A percentile compares a stretch with the other conserved stretches of the same genome.
Conservation (phyloP, 345 rosid genomes). For the Alliaria petiolata region DNA sequence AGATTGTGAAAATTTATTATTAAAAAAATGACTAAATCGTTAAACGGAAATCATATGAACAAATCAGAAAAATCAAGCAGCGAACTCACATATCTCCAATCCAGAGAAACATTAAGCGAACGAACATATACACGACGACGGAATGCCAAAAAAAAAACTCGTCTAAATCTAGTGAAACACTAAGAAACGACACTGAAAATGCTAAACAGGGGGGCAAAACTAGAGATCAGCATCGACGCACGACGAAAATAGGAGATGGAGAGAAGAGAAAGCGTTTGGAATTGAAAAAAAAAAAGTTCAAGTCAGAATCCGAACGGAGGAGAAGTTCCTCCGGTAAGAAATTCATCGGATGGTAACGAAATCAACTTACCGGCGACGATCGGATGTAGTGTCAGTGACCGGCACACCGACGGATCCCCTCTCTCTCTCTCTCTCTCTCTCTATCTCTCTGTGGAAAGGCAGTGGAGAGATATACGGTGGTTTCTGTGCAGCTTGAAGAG, state of each 20-base stretch:
- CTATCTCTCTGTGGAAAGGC: slow-evolving; percentile 7
- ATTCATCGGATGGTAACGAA: slow-evolving; percentile 6
- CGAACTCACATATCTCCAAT: background rate
- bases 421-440: too few species aligned
- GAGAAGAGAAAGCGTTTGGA: background rate
- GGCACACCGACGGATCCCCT: slow-evolving; percentile 21
- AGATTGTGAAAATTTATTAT: background rate
- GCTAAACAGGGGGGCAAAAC: background rate
- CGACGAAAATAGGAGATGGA: background rate
- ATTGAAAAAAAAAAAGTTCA: slow-evolving; percentile 1
- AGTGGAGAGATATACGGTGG: slow-evolving; percentile 28
- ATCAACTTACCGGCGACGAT: slow-evolving; percentile 19
- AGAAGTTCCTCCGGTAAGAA: background rate
- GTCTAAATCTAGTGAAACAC: slow-evolving; percentile 20
- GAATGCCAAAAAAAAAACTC: background rate
- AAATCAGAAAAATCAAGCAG: background rate
- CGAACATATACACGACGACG: background rate
- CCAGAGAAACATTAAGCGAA: slow-evolving; percentile 2
- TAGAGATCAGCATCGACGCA: slow-evolving; percentile 19
- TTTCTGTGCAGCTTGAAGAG: slow-evolving; percentile 28
- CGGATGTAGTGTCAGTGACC: slow-evolving; percentile 15
- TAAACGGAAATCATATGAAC: background rate
- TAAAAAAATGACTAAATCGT: background rate
- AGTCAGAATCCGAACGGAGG: slow-evolving; percentile 6
- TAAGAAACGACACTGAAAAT: slow-evolving; percentile 7